A percentile compares a stretch with the other conserved stretches of the same genome.
These are phyloP conservation scores for Lecanicillium sp. DNA, from an alignment of 2,329 filamentous ascomycete species.

Conservation along the genomic window DNA sequence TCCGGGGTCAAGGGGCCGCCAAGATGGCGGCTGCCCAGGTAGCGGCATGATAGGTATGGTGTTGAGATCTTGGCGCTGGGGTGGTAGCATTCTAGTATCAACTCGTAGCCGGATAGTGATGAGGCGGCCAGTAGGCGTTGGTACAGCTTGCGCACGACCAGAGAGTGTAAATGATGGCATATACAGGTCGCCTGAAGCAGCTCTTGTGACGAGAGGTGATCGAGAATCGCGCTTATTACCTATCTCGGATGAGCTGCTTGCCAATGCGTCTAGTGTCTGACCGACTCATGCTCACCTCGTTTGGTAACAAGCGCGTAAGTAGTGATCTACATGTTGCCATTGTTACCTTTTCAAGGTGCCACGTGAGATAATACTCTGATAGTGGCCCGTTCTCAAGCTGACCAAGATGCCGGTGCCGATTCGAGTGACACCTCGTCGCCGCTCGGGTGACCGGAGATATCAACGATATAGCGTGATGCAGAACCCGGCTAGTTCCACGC, in stretches of 20 bases:
- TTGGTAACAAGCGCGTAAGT: background rate
- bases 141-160: constrained; percentile 1
- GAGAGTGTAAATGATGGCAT: background rate
- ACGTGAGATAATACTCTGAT: no score
- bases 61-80: constrained; percentile 61
- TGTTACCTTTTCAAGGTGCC: no score
- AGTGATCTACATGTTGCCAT: no score
- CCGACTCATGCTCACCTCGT: constrained; percentile 4
- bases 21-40: constrained; percentile 44
- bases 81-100: constrained; percentile 74
- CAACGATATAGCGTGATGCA: no score
- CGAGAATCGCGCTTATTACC: constrained; percentile 3
- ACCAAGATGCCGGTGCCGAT: no score
- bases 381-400: no score
- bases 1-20: constrained; percentile 5
- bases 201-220: background rate
- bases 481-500: no score
- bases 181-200: background rate
- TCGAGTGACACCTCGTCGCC: no score
- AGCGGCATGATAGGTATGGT: constrained; percentile 59
- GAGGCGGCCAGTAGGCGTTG: constrained; percentile 29
- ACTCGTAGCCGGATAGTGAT: constrained; percentile 50
- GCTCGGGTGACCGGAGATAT: no score
- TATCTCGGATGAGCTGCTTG: background rate
- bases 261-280: background rate